Evolutionary conservation across 2,329 filamentous ascomycete genomes (phyloP).

Genomic region (Eurotiales sp.): DNA sequence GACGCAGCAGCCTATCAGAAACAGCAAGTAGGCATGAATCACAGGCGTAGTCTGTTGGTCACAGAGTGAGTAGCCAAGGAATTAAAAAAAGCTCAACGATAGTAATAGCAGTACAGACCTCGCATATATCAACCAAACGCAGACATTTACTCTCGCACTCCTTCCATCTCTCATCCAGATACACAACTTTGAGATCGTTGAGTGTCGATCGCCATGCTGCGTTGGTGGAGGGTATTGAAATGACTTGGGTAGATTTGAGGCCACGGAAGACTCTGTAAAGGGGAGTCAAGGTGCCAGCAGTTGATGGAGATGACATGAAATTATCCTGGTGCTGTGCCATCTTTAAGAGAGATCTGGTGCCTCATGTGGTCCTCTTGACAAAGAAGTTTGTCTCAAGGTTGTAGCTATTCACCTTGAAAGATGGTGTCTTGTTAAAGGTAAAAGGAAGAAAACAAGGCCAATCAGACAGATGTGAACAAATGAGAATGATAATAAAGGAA

Average conservation of each 20-base stretch:
- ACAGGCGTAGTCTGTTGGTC: neutral
- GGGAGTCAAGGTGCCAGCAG: slow-evolving; percentile 5
- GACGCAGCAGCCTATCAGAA: slow-evolving; percentile 12
- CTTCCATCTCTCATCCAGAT: slow-evolving; percentile 12
- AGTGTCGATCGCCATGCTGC: slow-evolving; percentile 9
- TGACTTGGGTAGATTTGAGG: slow-evolving; percentile 7
- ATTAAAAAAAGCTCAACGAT: neutral
- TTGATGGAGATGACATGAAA: slow-evolving; percentile 4
- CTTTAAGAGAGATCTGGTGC: too few species aligned
- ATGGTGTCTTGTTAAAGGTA: neutral
- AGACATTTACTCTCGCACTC: slow-evolving; percentile 13
- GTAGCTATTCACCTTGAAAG: neutral
- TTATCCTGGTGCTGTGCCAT: neutral
- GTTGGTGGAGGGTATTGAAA: neutral
- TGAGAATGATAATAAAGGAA: too few species aligned
- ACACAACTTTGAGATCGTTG: slow-evolving; percentile 6
- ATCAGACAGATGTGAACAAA: neutral
- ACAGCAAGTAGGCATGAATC: slow-evolving; percentile 7
- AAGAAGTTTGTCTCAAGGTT: too few species aligned
- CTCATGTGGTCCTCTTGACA: too few species aligned
- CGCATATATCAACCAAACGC: slow-evolving; percentile 1
- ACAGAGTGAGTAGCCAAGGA: neutral
- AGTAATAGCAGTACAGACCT: neutral
- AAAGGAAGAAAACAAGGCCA: neutral
- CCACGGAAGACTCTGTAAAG: slow-evolving; percentile 13